Percentiles rank a stretch among this genome's conserved stretches.
These are phyloP conservation scores for Proliferodiscus dingleyae DNA, from an alignment of 2,329 filamentous ascomycete genomes.

Conservation along the genomic window DNA sequence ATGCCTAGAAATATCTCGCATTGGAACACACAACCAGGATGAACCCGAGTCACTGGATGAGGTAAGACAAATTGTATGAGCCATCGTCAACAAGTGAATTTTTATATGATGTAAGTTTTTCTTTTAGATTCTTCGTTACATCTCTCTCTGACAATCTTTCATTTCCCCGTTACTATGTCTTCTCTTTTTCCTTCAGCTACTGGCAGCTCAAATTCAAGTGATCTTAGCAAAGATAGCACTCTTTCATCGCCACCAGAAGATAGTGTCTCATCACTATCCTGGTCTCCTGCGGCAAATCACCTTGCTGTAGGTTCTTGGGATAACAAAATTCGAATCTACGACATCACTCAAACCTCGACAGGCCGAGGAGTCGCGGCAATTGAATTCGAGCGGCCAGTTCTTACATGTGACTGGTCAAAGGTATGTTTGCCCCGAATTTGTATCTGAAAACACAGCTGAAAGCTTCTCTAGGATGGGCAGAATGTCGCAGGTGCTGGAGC, in stretches of 20 bases:
- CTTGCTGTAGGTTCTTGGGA: slow-evolving; percentile 94
- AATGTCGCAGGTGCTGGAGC: slow-evolving; percentile 81
- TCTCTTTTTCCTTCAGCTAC: not conserved
- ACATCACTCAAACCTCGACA: slow-evolving; percentile 69
- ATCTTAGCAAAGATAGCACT: slow-evolving; percentile 62
- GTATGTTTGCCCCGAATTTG: too few relatives aligned
- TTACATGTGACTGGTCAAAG: slow-evolving; percentile 80
- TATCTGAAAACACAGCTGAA: slow-evolving; percentile 7
- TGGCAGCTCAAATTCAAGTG: not conserved
- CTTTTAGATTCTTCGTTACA: not conserved
- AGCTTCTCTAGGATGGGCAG: slow-evolving; percentile 65
- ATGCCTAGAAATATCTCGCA: slow-evolving; percentile 5
- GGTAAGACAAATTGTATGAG: too few relatives aligned
- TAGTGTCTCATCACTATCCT: slow-evolving; percentile 78
- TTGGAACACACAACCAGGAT: too few relatives aligned
- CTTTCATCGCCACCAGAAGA: slow-evolving; percentile 76
- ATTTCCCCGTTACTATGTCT: not conserved
- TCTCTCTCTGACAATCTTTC: not conserved
- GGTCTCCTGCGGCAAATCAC: slow-evolving; percentile 70
- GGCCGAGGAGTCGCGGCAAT: slow-evolving; percentile 78
- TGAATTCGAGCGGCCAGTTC: slow-evolving; percentile 75
- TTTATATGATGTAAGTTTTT: not conserved
- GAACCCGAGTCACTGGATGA: too few relatives aligned
- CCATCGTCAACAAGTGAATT: not conserved
- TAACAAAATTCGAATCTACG: slow-evolving; percentile 93